Base-by-base conservation (phyloP, 176 grass and related monocot genomes). In the Hyparrhenia diplandra region DNA sequence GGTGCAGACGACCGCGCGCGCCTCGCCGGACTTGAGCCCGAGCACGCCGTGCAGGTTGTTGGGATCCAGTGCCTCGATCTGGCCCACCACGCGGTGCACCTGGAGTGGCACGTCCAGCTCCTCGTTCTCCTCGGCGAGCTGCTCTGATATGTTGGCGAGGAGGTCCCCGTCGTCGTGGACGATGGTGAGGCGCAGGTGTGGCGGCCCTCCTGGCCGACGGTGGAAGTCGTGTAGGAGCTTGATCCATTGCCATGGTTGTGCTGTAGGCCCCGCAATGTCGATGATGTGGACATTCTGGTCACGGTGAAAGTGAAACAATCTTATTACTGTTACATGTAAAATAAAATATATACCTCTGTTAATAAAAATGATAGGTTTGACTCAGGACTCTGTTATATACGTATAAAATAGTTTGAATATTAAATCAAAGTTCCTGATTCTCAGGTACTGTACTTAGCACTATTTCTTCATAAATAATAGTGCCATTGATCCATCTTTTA, bases 221-320 rank as follows among this genome's bases (percentile, higher is more conserved):
- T 21, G 16, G 31, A 85, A 64, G 4, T 72, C 83, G 17, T 12
- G 75, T 3, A 85, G 23, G 23, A 73, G 83, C 0, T 64, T 30
- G 23, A 85, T 36, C 75, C 75, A 85, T 58, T 73, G 67, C 4
- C 23, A 10, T 7, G 57, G 67, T 6, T 73, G 67, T 2, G 75
- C 32, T 0, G 41, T 42, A 5, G 23, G 57, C 2, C 75, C 67
- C 58, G 55, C 24, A 1, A 79, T 39, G 10, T 71, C 83, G 66
- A 85, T 37, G 30, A 85, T 17, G 31, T 85, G 83, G 29, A 85
- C 55, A 4, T 74, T 74, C 80, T 82, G 79, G 3, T 2, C 31
- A 43, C 17, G 11, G 5, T 57, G 41, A 20, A 40, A 18, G 29
- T 29, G 12, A 62, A 62, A 62, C 10, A 5, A 29, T 5, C 12